These are phyloP conservation scores for Globisporangium orthogonon DNA, from an alignment of 352 stramenopile species.

Conservation along the genomic window DNA sequence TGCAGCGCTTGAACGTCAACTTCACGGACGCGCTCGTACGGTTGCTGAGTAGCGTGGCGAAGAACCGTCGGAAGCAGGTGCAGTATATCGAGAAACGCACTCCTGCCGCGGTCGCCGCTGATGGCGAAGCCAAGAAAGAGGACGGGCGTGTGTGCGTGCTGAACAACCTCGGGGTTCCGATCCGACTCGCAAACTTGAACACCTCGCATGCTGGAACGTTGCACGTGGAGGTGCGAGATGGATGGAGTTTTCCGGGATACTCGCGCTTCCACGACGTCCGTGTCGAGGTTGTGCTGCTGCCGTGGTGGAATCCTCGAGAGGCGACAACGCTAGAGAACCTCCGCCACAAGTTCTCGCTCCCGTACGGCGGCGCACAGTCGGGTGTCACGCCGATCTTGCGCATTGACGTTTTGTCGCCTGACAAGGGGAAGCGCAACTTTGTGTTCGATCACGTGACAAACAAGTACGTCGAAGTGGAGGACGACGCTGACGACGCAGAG, in stretches of 20 bases:
- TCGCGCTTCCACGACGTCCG: conserved; percentile 82
- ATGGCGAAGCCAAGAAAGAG: conserved; percentile 80
- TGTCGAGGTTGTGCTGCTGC: conserved; percentile 76
- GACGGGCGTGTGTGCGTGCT: conserved; percentile 82
- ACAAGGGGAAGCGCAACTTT: conserved; percentile 71
- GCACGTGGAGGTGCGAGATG: conserved; percentile 77
- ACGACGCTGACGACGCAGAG: conserved; percentile 47
- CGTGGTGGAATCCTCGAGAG: conserved; percentile 83
- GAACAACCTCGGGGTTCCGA: conserved; percentile 84
- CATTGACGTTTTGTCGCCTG: conserved; percentile 64
- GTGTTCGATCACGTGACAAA: conserved; percentile 84
- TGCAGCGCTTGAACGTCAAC: conserved; percentile 84
- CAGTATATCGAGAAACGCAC: conserved; percentile 71
- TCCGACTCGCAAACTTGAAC: conserved; percentile 85
- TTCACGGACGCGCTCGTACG: conserved; percentile 80
- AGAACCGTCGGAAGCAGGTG: conserved; percentile 69
- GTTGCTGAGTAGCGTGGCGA: conserved; percentile 70
- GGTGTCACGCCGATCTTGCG: conserved; percentile 82
- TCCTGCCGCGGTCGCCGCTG: conserved; percentile 64
- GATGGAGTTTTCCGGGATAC: conserved; percentile 80
- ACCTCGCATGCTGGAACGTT: conserved; percentile 77
- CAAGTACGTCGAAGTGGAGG: conserved; percentile 83
- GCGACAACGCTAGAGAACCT: conserved; percentile 63
- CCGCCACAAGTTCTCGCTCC: conserved; percentile 72
- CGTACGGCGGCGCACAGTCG: conserved; percentile 80